Evolutionary conservation across 176 grass and related monocot genomes (phyloP).

Genomic region (Rhipidocladum racemiflorum): DNA sequence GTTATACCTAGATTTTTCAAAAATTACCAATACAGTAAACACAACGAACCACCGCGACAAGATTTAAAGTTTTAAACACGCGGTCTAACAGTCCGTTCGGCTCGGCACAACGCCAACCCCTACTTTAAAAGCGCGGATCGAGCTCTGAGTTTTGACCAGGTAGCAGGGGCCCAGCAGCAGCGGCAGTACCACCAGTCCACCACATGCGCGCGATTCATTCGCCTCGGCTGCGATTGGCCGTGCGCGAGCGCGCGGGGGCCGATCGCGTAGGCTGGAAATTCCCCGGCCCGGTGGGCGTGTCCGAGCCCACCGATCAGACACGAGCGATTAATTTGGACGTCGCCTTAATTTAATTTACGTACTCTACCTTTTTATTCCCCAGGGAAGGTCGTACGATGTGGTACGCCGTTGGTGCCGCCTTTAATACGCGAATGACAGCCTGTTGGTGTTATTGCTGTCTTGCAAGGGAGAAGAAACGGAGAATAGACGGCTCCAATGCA

Average conservation of each 20-base stretch:
- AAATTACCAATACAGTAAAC: too few species aligned
- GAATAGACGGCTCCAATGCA: too few species aligned
- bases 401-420: background rate
- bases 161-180: background rate
- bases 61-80: too few species aligned
- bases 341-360: background rate
- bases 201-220: background rate
- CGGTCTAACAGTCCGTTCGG: too few species aligned
- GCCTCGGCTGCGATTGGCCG: slow-evolving; percentile 3
- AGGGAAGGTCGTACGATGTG: background rate
- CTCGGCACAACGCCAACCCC: too few species aligned
- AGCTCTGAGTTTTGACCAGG: background rate
- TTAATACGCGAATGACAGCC: background rate
- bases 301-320: background rate
- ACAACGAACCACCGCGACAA: too few species aligned
- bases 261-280: background rate
- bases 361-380: background rate
- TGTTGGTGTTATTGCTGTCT: background rate
- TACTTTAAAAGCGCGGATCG: too few species aligned
- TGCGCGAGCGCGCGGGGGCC: background rate
- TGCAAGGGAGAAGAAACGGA: background rate
- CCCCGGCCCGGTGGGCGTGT: background rate
- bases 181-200: background rate
- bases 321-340: background rate
- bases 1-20: too few species aligned